A percentile compares a stretch with the other conserved stretches of the same genome.
These are phyloP conservation scores for Cordyceps javanica DNA, from an alignment of 2,329 filamentous ascomycete genomes.

Conservation along the genomic window DNA sequence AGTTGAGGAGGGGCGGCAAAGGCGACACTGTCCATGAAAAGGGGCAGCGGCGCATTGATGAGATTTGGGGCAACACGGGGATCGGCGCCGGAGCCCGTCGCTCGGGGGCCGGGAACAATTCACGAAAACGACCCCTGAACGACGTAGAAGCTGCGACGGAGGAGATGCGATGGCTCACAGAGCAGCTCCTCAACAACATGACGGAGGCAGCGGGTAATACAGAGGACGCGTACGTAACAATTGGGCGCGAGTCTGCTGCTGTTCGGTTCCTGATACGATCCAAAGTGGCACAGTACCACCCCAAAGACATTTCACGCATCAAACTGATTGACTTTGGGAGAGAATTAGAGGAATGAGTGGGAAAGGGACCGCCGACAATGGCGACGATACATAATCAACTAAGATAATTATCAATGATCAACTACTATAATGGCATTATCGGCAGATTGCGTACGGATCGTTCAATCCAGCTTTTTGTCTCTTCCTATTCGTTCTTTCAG, in stretches of 20 bases:
- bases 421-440: too few species aligned
- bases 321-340: conserved; percentile 59
- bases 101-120: background rate
- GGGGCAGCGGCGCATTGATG: conserved; percentile 55
- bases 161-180: conserved; percentile 55
- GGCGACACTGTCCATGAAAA: conserved; percentile 37
- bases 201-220: conserved; percentile 48
- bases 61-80: conserved; percentile 48
- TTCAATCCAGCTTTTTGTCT: too few species aligned
- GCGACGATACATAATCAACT: too few species aligned
- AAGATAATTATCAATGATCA: too few species aligned
- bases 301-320: conserved; percentile 53
- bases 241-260: conserved; percentile 56
- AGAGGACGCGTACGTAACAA: conserved; percentile 50
- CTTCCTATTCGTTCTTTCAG: too few species aligned
- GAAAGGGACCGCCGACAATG: background rate
- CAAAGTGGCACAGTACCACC: conserved; percentile 61
- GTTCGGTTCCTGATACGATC: conserved; percentile 58
- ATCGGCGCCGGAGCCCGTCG: conserved; percentile 16
- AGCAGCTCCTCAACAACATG: conserved; percentile 54
- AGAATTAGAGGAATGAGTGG: conserved; percentile 48
- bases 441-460: too few species aligned
- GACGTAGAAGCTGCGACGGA: conserved; percentile 44
- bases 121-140: conserved; percentile 28
- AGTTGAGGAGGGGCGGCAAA: conserved; percentile 38